These are phyloP conservation scores for Aspergillus alliaceus DNA, from an alignment of 2,329 filamentous ascomycete species.

Conservation along the genomic window DNA sequence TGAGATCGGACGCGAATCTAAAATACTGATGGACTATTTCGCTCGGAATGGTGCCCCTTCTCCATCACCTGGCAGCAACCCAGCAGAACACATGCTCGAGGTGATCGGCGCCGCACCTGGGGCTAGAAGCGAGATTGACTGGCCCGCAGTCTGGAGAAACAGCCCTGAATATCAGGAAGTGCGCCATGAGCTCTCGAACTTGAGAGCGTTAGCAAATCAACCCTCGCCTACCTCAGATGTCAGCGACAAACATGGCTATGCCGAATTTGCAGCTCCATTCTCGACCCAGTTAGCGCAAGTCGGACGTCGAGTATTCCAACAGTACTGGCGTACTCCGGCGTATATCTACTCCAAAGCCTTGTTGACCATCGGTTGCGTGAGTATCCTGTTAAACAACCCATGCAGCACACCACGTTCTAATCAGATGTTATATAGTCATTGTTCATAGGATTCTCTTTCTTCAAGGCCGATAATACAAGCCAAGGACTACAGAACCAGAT, in stretches of 20 bases:
- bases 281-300: conserved; percentile 64
- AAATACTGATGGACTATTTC: conserved; percentile 60
- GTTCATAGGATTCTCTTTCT: conserved; percentile 81
- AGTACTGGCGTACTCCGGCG: conserved; percentile 83
- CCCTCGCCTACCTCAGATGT: conserved; percentile 39
- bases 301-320: conserved; percentile 72
- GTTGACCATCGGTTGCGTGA: conserved; percentile 59
- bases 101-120: conserved; percentile 60
- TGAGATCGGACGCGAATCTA: conserved; percentile 58
- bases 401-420: conserved; percentile 31
- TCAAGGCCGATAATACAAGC: conserved; percentile 66
- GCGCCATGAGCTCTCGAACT: conserved; percentile 44
- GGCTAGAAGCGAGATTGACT: conserved; percentile 53
- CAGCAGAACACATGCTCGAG: too few species aligned
- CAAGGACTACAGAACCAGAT: conserved; percentile 85
- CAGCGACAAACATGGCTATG: conserved; percentile 48
- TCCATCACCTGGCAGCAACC: conserved; percentile 63
- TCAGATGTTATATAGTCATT: conserved; percentile 45
- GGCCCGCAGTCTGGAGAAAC: conserved; percentile 56
- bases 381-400: not conserved
- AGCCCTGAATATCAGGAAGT: conserved; percentile 56
- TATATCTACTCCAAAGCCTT: conserved; percentile 80
- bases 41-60: conserved; percentile 55
- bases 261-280: conserved; percentile 77
- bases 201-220: conserved; percentile 39